Percentiles rank a stretch among this genome's conserved stretches.
These are phyloP conservation scores for Phytophthora pinifolia DNA, from an alignment of 352 stramenopile species.

Conservation along the genomic window DNA sequence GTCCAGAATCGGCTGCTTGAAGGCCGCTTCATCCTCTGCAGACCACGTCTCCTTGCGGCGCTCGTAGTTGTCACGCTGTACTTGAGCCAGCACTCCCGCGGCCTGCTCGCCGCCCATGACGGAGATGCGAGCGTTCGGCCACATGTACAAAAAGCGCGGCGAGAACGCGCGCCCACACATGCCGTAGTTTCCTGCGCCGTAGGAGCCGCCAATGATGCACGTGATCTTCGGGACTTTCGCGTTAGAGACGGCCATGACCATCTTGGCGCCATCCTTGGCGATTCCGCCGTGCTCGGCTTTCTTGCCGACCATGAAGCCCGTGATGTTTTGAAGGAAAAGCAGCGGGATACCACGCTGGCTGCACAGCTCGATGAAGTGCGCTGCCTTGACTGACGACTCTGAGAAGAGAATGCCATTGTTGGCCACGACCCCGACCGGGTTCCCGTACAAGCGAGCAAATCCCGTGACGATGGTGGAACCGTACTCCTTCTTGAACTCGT, in stretches of 20 bases:
- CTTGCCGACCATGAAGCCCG: slow-evolving; percentile 97
- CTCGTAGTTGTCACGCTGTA: slow-evolving; percentile 91
- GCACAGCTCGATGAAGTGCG: slow-evolving; percentile 98
- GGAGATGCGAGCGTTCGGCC: slow-evolving; percentile 95
- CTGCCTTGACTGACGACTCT: slow-evolving; percentile 92
- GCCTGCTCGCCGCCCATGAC: slow-evolving; percentile 99
- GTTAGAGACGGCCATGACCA: slow-evolving; percentile 95
- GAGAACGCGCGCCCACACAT: slow-evolving; percentile 98
- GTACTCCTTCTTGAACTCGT: slow-evolving; percentile 98
- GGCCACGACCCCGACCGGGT: slow-evolving; percentile 95
- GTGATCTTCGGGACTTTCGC: slow-evolving; percentile 98
- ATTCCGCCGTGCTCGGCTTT: slow-evolving; percentile 97
- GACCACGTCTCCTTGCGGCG: slow-evolving; percentile 66
- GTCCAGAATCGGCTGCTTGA: slow-evolving; percentile 95
- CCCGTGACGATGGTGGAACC: slow-evolving; percentile 97
- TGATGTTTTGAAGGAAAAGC: slow-evolving; percentile 99
- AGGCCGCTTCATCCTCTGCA: slow-evolving; percentile 85
- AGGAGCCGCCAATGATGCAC: slow-evolving; percentile 96
- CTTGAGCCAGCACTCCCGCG: slow-evolving; percentile 94
- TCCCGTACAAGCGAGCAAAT: slow-evolving; percentile 95
- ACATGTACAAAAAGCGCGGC: slow-evolving; percentile 98
- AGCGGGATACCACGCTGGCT: slow-evolving; percentile 95
- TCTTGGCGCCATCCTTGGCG: slow-evolving; percentile 96
- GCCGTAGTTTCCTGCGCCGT: slow-evolving; percentile 96
- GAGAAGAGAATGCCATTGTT: slow-evolving; percentile 98